Percentiles rank a stretch among this genome's conserved stretches.
phyloP scores from a whole-genome alignment of 345 rosid genomes.

The Citrus hindsii region DNA sequence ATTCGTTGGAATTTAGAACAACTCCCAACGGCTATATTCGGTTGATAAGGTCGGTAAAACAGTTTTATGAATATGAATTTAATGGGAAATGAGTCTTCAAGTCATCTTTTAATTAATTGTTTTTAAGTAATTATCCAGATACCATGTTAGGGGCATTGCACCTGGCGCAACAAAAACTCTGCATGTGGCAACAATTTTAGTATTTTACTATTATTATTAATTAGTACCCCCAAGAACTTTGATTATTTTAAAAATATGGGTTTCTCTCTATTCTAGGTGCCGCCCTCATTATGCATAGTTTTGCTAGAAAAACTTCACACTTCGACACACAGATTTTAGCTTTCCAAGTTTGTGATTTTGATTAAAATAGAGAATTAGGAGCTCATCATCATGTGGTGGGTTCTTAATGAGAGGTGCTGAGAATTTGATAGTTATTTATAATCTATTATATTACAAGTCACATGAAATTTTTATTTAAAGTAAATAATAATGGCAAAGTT shows the following conservation, averaged over 20 bases:
- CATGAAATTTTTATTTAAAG: background rate
- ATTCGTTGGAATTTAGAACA: background rate
- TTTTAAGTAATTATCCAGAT: constrained; percentile 3
- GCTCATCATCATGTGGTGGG: constrained; percentile 25
- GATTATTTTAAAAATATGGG: background rate
- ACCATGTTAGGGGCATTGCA: constrained; percentile 40
- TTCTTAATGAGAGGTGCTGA: constrained; percentile 8
- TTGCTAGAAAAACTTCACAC: constrained; percentile 6
- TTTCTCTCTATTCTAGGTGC: constrained; percentile 32
- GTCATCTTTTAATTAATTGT: background rate
- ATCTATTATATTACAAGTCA: background rate
- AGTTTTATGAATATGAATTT: constrained; percentile 17
- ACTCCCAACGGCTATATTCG: constrained; percentile 27
- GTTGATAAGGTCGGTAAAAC: constrained; percentile 37
- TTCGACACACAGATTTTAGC: constrained; percentile 8
- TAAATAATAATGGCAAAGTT: background rate
- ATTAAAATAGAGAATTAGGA: constrained; percentile 9
- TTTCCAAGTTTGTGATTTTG: constrained; percentile 19
- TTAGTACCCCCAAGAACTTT: background rate
- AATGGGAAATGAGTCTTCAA: background rate
- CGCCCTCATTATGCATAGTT: constrained; percentile 23
- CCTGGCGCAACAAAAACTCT: constrained; percentile 33
- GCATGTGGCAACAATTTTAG: constrained; percentile 32
- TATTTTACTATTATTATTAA: background rate
- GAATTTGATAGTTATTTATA: background rate